phyloP scores from a whole-genome alignment of 2,329 filamentous ascomycete species.

The Fusarium fujikuroi region DNA sequence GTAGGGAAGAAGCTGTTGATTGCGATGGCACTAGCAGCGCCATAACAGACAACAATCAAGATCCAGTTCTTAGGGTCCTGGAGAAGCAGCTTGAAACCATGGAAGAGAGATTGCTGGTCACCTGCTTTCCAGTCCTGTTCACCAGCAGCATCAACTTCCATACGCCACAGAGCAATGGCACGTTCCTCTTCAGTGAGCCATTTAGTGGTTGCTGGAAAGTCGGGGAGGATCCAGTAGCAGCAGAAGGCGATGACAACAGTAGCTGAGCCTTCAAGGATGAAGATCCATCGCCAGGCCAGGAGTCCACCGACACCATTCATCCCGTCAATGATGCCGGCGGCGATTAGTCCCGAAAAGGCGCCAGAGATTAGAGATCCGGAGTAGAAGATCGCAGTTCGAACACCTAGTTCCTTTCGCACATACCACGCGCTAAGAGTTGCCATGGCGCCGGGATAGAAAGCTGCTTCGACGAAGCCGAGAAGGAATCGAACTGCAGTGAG shows the following conservation, averaged over 20 bases:
- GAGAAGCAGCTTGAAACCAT: conserved; percentile 54
- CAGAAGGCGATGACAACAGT: conserved; percentile 36
- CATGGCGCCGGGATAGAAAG: conserved; percentile 51
- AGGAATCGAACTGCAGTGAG: conserved; percentile 50
- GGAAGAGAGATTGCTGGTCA: background rate
- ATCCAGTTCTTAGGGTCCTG: conserved; percentile 53
- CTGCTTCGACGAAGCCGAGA: conserved; percentile 59
- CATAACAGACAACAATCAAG: conserved; percentile 57
- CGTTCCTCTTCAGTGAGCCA: conserved; percentile 55
- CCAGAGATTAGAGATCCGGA: conserved; percentile 73
- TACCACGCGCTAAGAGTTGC: conserved; percentile 60
- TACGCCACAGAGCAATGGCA: conserved; percentile 50
- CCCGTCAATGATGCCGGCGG: conserved; percentile 65
- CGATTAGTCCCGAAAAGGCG: conserved; percentile 72
- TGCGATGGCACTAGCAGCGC: conserved; percentile 54
- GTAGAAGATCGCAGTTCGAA: conserved; percentile 68
- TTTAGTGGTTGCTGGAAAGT: conserved; percentile 52
- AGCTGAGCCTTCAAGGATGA: conserved; percentile 70
- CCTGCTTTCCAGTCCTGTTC: conserved; percentile 29
- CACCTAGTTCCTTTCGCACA: conserved; percentile 70
- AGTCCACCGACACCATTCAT: conserved; percentile 28
- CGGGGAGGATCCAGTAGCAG: conserved; percentile 32
- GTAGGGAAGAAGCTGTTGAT: conserved; percentile 55
- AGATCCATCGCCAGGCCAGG: conserved; percentile 68
- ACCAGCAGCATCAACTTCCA: conserved; percentile 30